Evolutionary conservation across 2,329 filamentous ascomycete genomes (phyloP).

Genomic region (Dactylellina parvicollis): DNA sequence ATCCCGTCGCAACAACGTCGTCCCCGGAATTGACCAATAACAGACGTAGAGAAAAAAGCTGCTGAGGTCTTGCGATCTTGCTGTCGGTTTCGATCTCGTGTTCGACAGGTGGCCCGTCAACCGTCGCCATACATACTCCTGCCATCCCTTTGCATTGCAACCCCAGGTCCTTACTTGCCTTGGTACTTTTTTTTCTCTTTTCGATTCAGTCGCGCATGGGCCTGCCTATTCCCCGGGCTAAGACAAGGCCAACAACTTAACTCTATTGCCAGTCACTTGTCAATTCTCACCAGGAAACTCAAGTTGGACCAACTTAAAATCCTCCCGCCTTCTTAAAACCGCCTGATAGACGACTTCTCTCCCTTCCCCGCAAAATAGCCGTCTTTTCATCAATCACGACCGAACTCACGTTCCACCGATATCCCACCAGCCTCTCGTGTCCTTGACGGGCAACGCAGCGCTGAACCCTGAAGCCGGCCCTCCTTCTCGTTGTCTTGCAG

Average conservation of each 20-base stretch:
- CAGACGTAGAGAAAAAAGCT: constrained; percentile 24
- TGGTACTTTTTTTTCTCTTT: constrained; percentile 17
- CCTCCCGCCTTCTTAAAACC: constrained; percentile 48
- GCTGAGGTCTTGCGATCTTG: constrained; percentile 10
- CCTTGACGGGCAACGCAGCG: constrained; percentile 45
- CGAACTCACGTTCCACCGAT: constrained; percentile 26
- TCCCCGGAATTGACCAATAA: constrained; percentile 44
- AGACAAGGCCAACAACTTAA: constrained; percentile 54
- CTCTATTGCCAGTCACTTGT: constrained; percentile 33
- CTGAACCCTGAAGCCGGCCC: constrained; percentile 42
- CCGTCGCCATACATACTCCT: neutral
- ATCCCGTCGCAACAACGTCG: constrained; percentile 14
- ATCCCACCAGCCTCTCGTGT: constrained; percentile 20
- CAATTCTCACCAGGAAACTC: constrained; percentile 50
- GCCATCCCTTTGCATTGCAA: neutral
- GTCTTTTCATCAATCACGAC: constrained; percentile 44
- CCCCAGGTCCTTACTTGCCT: constrained; percentile 23
- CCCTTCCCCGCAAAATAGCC: constrained; percentile 55
- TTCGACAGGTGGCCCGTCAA: neutral
- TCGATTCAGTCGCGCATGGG: constrained; percentile 51
- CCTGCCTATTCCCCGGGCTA: constrained; percentile 52
- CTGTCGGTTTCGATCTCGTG: constrained; percentile 14
- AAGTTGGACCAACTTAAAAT: constrained; percentile 52
- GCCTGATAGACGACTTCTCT: constrained; percentile 54
- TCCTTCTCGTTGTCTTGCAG: constrained; percentile 26